Conservation (phyloP, 2,329 filamentous ascomycete genomes). For the Cladophialophora carrionii region DNA sequence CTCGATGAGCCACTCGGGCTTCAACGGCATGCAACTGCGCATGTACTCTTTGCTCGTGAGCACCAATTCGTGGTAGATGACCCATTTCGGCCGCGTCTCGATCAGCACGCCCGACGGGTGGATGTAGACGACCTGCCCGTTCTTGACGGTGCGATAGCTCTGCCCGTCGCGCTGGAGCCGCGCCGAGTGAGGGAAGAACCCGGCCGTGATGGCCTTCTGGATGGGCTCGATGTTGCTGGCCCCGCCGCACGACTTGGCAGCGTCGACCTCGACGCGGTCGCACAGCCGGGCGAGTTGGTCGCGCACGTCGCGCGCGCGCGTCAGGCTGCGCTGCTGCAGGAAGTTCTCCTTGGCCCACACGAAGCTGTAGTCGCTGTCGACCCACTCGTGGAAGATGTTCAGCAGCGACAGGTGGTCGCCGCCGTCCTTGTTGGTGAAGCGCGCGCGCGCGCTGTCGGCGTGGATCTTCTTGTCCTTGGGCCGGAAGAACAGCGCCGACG, state of each 20-base stretch:
- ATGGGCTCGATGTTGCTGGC: constrained; percentile 71
- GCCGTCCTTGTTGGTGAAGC: constrained; percentile 87
- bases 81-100: constrained; percentile 71
- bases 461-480: constrained; percentile 98
- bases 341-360: constrained; percentile 94
- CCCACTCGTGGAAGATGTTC: constrained; percentile 95
- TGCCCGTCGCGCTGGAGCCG: constrained; percentile 80
- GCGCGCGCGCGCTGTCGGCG: constrained; percentile 83
- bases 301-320: constrained; percentile 83
- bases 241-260: constrained; percentile 67
- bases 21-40: constrained; percentile 81
- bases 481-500: constrained; percentile 85
- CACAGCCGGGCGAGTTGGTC: constrained; percentile 92
- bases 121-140: constrained; percentile 83
- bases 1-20: constrained; percentile 82
- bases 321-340: constrained; percentile 85
- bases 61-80: constrained; percentile 77
- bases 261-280: constrained; percentile 82
- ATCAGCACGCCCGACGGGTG: constrained; percentile 85
- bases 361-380: constrained; percentile 83
- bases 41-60: constrained; percentile 96
- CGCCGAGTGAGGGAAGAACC: constrained; percentile 93
- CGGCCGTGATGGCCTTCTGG: constrained; percentile 83
- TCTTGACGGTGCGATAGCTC: constrained; percentile 89
- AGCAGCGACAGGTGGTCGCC: constrained; percentile 87